Evolutionary conservation across 192 early-diverging fungal genomes (phyloP).

Genomic region (Coemansia sp.): DNA sequence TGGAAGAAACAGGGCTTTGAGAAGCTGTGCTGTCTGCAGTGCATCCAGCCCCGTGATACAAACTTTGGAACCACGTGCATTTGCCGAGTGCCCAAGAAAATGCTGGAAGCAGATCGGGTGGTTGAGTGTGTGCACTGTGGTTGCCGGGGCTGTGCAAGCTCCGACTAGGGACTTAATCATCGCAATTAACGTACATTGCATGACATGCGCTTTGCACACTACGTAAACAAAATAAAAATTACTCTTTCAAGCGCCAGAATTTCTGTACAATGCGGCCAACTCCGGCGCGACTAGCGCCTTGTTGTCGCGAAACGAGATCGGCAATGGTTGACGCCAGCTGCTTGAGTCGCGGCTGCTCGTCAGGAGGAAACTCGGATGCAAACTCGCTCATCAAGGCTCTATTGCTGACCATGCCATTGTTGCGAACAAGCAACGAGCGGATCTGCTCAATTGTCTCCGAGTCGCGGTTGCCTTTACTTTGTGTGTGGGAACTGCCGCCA

Average conservation of each 20-base stretch:
- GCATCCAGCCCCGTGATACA: constrained; percentile 96
- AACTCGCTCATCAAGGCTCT: constrained; percentile 22
- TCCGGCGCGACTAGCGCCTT: constrained; percentile 18
- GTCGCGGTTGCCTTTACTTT: constrained; percentile 6
- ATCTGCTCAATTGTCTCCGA: constrained; percentile 12
- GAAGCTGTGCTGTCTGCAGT: constrained; percentile 93
- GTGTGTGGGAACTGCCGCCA: too few species aligned
- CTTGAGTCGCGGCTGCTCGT: constrained; percentile 22
- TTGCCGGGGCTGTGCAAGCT: constrained; percentile 74
- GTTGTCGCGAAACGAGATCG: constrained; percentile 20
- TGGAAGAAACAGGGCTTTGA: constrained; percentile 98
- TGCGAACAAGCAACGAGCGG: constrained; percentile 13
- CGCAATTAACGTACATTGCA: constrained; percentile 41
- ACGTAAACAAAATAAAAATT: background rate
- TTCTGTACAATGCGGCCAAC: constrained; percentile 48
- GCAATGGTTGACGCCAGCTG: constrained; percentile 28
- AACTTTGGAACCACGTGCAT: constrained; percentile 97
- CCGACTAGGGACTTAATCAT: constrained; percentile 42
- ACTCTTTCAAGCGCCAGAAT: constrained; percentile 28
- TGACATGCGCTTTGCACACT: background rate
- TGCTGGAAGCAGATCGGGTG: constrained; percentile 84
- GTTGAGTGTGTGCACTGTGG: constrained; percentile 96
- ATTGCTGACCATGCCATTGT: constrained; percentile 33
- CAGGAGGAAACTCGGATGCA: constrained; percentile 9
- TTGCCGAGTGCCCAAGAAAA: constrained; percentile 91